phyloP scores from a whole-genome alignment of 495 filamentous ascomycete species.

The Hypoxylon trugodes region DNA sequence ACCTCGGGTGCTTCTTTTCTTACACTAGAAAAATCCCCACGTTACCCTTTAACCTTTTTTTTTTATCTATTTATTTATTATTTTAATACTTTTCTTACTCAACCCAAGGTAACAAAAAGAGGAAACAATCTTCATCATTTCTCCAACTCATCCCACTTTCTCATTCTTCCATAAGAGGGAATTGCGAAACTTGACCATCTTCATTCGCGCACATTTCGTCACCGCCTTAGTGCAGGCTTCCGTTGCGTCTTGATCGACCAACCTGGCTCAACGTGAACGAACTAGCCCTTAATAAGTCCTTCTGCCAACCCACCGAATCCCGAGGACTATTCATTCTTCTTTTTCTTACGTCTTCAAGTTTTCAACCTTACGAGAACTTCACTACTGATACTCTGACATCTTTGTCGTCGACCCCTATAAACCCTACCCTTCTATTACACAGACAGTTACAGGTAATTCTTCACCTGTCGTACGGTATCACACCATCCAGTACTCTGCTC shows the following conservation, averaged over 20 bases:
- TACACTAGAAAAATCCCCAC: constrained; percentile 7
- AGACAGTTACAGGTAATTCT: background rate
- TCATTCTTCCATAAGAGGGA: constrained; percentile 2
- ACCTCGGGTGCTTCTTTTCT: too few relatives aligned
- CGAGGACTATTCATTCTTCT: constrained; percentile 13
- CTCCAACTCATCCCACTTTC: constrained; percentile 17
- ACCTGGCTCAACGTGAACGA: background rate
- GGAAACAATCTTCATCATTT: constrained; percentile 7
- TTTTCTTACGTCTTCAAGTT: background rate
- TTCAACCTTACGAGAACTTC: background rate
- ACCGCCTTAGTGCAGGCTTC: constrained; percentile 20
- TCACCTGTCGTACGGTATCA: constrained; percentile 36
- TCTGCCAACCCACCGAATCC: background rate
- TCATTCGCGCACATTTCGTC: constrained; percentile 28
- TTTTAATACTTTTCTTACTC: background rate
- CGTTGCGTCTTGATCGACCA: constrained; percentile 22
- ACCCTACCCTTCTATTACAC: background rate
- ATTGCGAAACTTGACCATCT: constrained; percentile 21
- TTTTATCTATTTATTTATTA: too few relatives aligned
- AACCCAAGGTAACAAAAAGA: constrained; percentile 4
- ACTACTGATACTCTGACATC: background rate
- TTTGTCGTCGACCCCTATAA: constrained; percentile 5
- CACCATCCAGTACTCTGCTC: constrained; percentile 29
- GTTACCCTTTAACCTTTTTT: background rate
- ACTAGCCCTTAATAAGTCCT: constrained; percentile 22